Evolutionary conservation across 768 basidiomycete genomes (phyloP).

Genomic region (Boletus vermiculosoides): DNA sequence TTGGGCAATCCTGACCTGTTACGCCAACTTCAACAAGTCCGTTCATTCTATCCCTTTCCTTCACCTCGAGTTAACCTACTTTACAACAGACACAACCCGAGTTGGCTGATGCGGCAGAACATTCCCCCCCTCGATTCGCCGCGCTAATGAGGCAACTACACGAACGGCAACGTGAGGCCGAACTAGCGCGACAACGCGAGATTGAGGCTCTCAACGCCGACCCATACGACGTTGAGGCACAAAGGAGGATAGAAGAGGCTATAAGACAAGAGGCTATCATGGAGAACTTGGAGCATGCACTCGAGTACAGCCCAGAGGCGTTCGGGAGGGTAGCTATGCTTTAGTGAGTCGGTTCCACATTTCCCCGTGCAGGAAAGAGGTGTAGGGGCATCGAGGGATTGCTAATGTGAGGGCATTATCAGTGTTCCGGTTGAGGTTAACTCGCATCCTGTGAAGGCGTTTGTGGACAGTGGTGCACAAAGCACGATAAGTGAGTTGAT

Average conservation of each 20-base stretch:
- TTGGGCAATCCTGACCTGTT: conserved; percentile 83
- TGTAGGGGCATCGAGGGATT: conserved; percentile 1
- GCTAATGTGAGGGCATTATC: conserved; percentile 11
- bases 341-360: conserved; percentile 59
- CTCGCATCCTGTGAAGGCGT: conserved; percentile 85
- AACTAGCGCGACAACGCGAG: conserved; percentile 58
- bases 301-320: conserved; percentile 89
- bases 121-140: conserved; percentile 72
- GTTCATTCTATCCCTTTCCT: not conserved
- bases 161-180: conserved; percentile 50
- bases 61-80: not conserved
- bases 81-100: conserved; percentile 71
- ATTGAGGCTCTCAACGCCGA: conserved; percentile 75
- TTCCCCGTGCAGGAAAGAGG: not conserved
- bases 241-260: conserved; percentile 88
- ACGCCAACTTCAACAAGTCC: conserved; percentile 65
- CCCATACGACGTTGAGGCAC: conserved; percentile 91
- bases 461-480: conserved; percentile 92
- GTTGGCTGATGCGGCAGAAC: conserved; percentile 65
- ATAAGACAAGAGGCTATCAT: conserved; percentile 86
- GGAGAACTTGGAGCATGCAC: conserved; percentile 91
- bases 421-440: conserved; percentile 95
- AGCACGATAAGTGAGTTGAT: too few species aligned
- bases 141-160: conserved; percentile 64
- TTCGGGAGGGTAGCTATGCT: conserved; percentile 97